Base-by-base conservation (phyloP, 2,329 filamentous ascomycete species). In the Tolypocladium endophyticum region DNA sequence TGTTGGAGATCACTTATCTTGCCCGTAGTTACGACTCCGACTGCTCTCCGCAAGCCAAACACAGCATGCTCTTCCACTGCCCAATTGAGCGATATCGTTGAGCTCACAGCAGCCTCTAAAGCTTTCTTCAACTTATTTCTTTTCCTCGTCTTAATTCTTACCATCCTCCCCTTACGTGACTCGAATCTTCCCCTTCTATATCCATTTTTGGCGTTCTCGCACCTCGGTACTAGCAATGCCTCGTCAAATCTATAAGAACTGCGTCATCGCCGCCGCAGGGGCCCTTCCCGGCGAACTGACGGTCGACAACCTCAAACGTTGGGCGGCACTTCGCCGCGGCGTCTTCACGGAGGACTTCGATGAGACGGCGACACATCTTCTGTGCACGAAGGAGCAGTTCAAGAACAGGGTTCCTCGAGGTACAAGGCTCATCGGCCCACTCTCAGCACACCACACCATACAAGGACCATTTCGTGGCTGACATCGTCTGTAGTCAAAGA, bases 321-420 rank as follows among this genome's bases (percentile, higher is more conserved):
- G 90, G 89, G 79, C 90, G 12, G 74, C 76, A 4, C 68, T 76
- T 4, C 83, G 88, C 60, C 85, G 83, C 8, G 91, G 88, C 1
- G 71, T 60, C 1, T 87, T 85, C 68, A 73, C 75, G 0, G 69
- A 75, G 1, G 73, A 77, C 0, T 72, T 90, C 23, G 77, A 77
- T 33, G 69, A 77, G 0, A 66, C 75, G 0, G 83, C 87, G 12
- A 96, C 91, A 0, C 91, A 96, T 72, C 74, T 96, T 0, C 79
- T 96, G 28, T 83, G 85, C 58, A 84, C 83, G 0, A 76, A 81
- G 56, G 79, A 84, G 39, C 81, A 86, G 20, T 92, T 84, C 71
- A 79, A 81, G 62, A 72, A 77, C 25, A 71, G 63, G 36, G 67
- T 69, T 8, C 67, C 76, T 1, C 70, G 71, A 61, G 71, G 78